Percentiles rank a stretch among this genome's conserved stretches.
Conservation (phyloP, 106 monocot genomes). For the Phalaenopsis aphrodite region DNA sequence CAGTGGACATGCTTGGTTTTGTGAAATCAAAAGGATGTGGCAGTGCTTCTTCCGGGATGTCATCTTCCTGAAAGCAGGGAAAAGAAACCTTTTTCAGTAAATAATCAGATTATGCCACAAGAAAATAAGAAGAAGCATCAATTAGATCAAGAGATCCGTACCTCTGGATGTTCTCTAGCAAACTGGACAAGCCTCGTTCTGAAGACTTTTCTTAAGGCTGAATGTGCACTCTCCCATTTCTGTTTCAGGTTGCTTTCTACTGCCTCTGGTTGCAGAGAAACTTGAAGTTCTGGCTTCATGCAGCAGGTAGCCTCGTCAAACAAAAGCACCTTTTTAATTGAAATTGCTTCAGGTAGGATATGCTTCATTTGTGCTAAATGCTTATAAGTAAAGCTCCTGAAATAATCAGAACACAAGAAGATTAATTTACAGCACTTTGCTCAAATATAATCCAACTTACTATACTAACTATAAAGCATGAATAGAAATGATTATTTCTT, state of each 20-base stretch:
- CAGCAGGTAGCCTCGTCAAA: constrained; percentile 55
- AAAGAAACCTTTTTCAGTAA: neutral
- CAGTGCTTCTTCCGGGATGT: constrained; percentile 46
- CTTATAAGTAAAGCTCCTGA: constrained; percentile 48
- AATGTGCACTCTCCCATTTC: constrained; percentile 31
- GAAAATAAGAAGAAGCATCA: neutral
- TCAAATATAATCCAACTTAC: neutral
- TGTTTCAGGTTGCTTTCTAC: constrained; percentile 11
- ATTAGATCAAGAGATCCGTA: neutral
- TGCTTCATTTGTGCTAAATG: constrained; percentile 60
- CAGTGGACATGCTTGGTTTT: constrained; percentile 1
- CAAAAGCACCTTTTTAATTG: constrained; percentile 45
- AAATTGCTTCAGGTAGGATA: constrained; percentile 50
- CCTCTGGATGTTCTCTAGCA: constrained; percentile 41
- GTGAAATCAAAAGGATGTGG: constrained; percentile 46
- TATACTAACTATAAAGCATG: neutral
- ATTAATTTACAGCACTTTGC: neutral
- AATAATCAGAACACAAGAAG: neutral
- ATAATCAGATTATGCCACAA: neutral
- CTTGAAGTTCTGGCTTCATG: constrained; percentile 57
- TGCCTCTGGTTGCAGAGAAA: constrained; percentile 30
- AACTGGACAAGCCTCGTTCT: constrained; percentile 44
- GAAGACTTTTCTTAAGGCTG: constrained; percentile 39
- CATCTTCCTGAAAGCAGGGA: constrained; percentile 42
- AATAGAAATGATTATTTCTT: constrained; percentile 13